Evolutionary conservation across 805 yeast genomes (phyloP), one percentile per base, ranked within the genome.

Genomic region (Zygotorulaspora chibaensis): DNA sequence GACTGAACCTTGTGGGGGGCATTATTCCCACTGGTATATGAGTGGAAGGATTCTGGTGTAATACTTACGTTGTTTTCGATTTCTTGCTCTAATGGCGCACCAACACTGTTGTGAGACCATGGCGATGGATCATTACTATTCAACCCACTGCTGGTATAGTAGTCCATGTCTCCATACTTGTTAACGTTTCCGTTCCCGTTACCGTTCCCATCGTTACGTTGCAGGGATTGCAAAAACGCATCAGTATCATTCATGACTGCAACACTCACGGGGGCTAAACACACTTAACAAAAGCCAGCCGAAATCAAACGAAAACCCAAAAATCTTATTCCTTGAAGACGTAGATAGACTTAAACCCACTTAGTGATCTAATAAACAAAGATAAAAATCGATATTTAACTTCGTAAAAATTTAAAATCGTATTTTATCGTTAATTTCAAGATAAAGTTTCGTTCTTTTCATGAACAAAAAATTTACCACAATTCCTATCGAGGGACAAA

Each of bases 41-140:
- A 52, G 18, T 53, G 51, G 15, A 47, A 51, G 8, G 55, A 51
- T 34, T 53, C 56, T 12, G 56, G 54, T 2, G 56, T 51, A 34
- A 54, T 40, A 23, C 48, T 46, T 43, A 43, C 35, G 16, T 33
- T 33, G 36, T 33, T 33, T 13, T 33, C 36, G 36, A n/a, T 33
- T 12, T 34, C 38, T 11, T 30, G 39, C 9, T 35, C 37, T 16
- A 38, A 12, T 13, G 35, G 33, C 15, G 9, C 29, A 16, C 35
- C 35, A 13, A 16, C 42, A 28, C 42, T 28, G 20, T 27, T 26
- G n/a, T 36, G 25, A 3, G 37, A 35, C 38, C 29, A 25, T 11
- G 48, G 48, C 6, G 48, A 45, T 17, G 31, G 33, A 36, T 36
- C 37, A 4, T 30, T 33, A 25, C 45, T 42, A 16, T 36, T 29